Base-by-base conservation (phyloP, 371 early-diverging fungal species). In the Batkoa obscura region DNA sequence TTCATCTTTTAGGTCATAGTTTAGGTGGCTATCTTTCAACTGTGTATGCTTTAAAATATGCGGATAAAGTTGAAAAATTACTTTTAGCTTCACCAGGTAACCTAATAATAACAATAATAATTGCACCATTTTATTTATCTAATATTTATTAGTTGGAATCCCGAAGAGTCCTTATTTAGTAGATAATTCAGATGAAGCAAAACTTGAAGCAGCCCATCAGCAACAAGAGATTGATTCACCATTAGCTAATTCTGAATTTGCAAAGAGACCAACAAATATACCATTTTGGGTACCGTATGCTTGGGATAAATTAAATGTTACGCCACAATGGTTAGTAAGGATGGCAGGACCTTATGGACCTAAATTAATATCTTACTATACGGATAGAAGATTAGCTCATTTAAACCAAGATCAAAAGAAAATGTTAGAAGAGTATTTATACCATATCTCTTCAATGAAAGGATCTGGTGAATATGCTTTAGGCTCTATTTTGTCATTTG, bases 1-100 rank as follows among this genome's bases (percentile, higher is more conserved):
- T 91, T 84, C 78, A 80, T 5, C 64, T 94, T 50, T 66, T 81
- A 46, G 94, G 91, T 0, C 89, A 89, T 63, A 84, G 83, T 23
- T 65, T 90, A 30, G 89, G 89, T 34, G 95, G 94, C 1, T 95
- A 94, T 63, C 78, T 96, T 62, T 75, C 84, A 1, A 61, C 84
- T 0, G 75, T 79, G 9, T 96, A 96, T 62, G 86, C 94, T 1
- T 66, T 90, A 31, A 83, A 81, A 61, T 84, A 92, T 60, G 91
- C 94, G 1, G 68, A 84, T 43, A 74, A 79, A 10, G 91, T 96
- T n/a, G 85, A 88, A 56, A 84, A 84, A 59, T 72, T 96, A 39
- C 75, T 94, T 34, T 74, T 96, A 9, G 80, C 87, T 3, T 88
- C 89, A 31, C 97, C 97, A 43, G 83, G 72, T 65, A 77, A 59